These are phyloP conservation scores for Leptographium lundbergii DNA, from an alignment of 2,329 filamentous ascomycete genomes.

Conservation along the genomic window DNA sequence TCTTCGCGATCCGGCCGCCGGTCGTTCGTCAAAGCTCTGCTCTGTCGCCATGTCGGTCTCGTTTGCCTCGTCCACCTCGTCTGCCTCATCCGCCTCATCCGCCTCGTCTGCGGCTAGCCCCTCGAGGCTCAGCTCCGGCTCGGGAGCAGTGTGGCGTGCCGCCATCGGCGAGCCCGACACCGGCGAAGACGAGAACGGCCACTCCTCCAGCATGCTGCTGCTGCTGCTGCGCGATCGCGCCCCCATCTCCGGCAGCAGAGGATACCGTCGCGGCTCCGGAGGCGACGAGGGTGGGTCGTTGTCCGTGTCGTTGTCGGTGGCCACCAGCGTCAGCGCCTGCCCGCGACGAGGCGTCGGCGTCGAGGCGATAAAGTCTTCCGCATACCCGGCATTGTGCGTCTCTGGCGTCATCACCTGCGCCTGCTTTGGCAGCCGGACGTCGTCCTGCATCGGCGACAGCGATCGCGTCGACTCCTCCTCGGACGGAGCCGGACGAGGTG, in stretches of 20 bases:
- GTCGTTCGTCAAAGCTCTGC: slow-evolving; percentile 3
- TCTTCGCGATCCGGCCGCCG: neutral
- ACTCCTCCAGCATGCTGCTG: slow-evolving; percentile 27
- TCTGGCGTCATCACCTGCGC: slow-evolving; percentile 33
- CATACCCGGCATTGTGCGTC: slow-evolving; percentile 9
- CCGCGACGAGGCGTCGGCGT: slow-evolving; percentile 49
- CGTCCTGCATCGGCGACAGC: slow-evolving; percentile 1
- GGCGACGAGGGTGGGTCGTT: slow-evolving; percentile 45
- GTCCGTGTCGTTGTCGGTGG: slow-evolving; percentile 31
- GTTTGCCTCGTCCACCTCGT: too few species aligned
- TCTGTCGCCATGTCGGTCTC: neutral
- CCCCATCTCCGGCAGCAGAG: slow-evolving; percentile 38
- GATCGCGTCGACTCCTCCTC: neutral
- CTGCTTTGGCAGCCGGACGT: slow-evolving; percentile 8
- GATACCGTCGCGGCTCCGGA: slow-evolving; percentile 39
- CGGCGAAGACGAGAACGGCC: slow-evolving; percentile 44
- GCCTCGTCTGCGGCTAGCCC: slow-evolving; percentile 10
- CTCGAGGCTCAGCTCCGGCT: slow-evolving; percentile 12
- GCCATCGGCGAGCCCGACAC: slow-evolving; percentile 35
- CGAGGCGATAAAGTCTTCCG: slow-evolving; percentile 41
- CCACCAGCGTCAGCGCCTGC: slow-evolving; percentile 32
- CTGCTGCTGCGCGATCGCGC: slow-evolving; percentile 28
- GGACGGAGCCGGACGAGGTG: neutral
- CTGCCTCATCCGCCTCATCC: neutral
- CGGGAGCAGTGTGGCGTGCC: slow-evolving; percentile 17